Base-by-base conservation (phyloP, 1,284 basidiomycete species). In the Cryptococcus neoformans region DNA sequence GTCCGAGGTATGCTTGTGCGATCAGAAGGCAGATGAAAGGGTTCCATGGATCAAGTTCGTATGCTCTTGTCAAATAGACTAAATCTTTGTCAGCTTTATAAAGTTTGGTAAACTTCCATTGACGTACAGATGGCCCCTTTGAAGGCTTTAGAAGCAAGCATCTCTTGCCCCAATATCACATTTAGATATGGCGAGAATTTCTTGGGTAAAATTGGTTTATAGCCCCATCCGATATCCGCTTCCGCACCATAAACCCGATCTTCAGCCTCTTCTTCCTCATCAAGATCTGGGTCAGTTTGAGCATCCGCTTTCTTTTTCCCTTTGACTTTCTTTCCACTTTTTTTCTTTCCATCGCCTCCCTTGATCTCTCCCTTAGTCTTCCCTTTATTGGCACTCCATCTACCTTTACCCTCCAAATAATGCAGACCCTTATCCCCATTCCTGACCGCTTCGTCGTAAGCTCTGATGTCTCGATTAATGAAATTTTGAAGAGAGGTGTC, bases 51-150 rank as follows among this genome's bases (percentile, higher is more conserved):
- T 86, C 87, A 59, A 89, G 83, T 59, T 93, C 91, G 72, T 89
- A 92, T 0, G 91, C 91, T 62, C 93, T 87, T 40, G 94, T 76
- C 41, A 95, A 81, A 70, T 98, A 97, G 68, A 90, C 92, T 92
- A 11, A 8, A 6, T 11, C 48, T 48, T 38, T 21, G 54, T 53
- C 21, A 52, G 51, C 51, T 53, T 28, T 28, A 28, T 28, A 28
- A 51, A 8, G 8, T 44, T 42, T 5, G 12, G 12, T 48, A 9
- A 48, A 51, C 36, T 7, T 44, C 48, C 28, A 14, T 4, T 5
- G 2, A 81, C 90, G 70, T 63, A 95, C 93, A 92, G 47, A 96
- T 84, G 0, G 92, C 90, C 56, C 88, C 88, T 69, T 96, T 91
- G 72, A 89, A 94, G 64, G 90, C 93, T 76, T 86, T 89, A 3